These are phyloP conservation scores for Fragilaria radians DNA, from an alignment of 108 stramenopile genomes.

Conservation along the genomic window DNA sequence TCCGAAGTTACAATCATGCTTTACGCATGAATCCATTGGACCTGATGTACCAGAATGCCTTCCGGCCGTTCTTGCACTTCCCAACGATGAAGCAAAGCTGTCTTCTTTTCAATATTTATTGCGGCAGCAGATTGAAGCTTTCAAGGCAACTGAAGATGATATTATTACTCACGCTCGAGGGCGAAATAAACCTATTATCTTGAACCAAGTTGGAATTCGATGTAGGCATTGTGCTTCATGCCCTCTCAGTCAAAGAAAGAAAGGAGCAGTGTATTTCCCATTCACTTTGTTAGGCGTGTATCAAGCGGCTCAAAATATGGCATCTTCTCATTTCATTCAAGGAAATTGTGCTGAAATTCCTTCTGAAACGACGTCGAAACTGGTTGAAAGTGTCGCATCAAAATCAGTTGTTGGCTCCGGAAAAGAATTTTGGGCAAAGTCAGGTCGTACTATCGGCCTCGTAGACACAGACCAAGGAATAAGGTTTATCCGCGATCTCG, in stretches of 20 bases:
- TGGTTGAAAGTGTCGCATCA: slow-evolving; percentile 3
- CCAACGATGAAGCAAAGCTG: background rate
- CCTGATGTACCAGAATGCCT: background rate
- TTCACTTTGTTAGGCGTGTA: slow-evolving; percentile 53
- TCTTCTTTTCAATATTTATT: slow-evolving; percentile 1
- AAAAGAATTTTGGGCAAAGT: slow-evolving; percentile 73
- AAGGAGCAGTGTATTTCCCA: slow-evolving; percentile 73
- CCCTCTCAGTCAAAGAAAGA: slow-evolving; percentile 38
- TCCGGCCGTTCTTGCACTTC: background rate
- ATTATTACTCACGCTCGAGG: slow-evolving; percentile 35
- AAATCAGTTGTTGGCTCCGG: slow-evolving; percentile 50
- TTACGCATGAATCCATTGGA: background rate
- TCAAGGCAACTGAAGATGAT: slow-evolving; percentile 27
- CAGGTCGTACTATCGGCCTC: slow-evolving; percentile 3
- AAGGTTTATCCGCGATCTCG: background rate
- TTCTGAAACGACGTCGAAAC: background rate
- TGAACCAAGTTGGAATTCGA: slow-evolving; percentile 63
- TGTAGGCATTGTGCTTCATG: slow-evolving; percentile 67
- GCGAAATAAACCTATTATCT: slow-evolving; percentile 29
- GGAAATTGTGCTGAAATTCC: slow-evolving; percentile 25
- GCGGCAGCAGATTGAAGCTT: slow-evolving; percentile 20
- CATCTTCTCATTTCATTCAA: slow-evolving; percentile 23
- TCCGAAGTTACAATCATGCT: background rate
- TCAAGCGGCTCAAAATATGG: slow-evolving; percentile 82
- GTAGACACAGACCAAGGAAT: slow-evolving; percentile 4